Percentiles rank a stretch among this genome's conserved stretches.
Conservation (phyloP, 306 rosid genomes). For the Prunus padus region DNA sequence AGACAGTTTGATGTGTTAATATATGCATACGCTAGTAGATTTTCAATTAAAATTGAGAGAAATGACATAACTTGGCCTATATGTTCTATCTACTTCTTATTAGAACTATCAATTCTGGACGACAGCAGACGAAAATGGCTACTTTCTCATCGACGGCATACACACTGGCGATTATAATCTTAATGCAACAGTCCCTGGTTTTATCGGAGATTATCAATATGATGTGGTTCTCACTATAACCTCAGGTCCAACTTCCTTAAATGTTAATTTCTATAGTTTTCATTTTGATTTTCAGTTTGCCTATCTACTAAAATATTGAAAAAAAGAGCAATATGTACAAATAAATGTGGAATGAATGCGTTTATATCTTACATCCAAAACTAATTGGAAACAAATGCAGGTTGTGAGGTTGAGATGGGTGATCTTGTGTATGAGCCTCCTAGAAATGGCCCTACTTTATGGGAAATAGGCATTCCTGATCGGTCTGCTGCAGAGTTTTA, state of each 20-base stretch:
- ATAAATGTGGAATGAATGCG: no score
- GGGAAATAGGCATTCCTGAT: slow-evolving; percentile 97
- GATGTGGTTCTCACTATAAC: slow-evolving; percentile 49
- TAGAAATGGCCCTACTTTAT: slow-evolving; percentile 87
- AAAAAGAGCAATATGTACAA: no score
- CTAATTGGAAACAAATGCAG: slow-evolving; percentile 31
- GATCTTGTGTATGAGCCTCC: slow-evolving; percentile 73
- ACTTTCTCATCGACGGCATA: slow-evolving; percentile 49
- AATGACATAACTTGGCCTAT: no score
- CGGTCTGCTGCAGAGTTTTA: slow-evolving; percentile 84
- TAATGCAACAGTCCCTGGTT: slow-evolving; percentile 89
- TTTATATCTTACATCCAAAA: no score
- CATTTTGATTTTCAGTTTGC: background rate
- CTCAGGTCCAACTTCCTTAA: slow-evolving; percentile 40
- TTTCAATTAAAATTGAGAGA: no score
- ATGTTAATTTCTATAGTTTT: background rate
- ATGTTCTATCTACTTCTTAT: background rate
- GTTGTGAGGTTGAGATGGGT: slow-evolving; percentile 48
- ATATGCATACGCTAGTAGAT: no score
- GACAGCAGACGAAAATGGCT: slow-evolving; percentile 68
- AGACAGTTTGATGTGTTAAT: background rate
- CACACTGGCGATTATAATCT: slow-evolving; percentile 57
- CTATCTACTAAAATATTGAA: background rate
- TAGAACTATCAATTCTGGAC: slow-evolving; percentile 90
- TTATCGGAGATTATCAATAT: slow-evolving; percentile 73